Percentiles rank a stretch among this genome's conserved stretches.
phyloP scores from a whole-genome alignment of 768 basidiomycete species.

The Macrolepiota dolichaula region DNA sequence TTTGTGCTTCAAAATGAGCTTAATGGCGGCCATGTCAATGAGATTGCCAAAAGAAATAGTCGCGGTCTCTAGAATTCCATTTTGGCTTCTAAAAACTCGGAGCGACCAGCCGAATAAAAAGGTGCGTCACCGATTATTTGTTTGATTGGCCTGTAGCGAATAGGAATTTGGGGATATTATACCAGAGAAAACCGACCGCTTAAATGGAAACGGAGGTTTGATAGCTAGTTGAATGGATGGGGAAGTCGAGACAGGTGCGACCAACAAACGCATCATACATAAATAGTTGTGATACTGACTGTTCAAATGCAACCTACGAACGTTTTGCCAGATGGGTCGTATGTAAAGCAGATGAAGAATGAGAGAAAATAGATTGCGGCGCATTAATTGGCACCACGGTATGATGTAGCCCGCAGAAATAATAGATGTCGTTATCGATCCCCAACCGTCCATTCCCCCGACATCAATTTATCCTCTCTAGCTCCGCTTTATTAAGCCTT shows the following conservation, averaged over 20 bases:
- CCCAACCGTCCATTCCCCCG: constrained; percentile 17
- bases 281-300: too few relatives aligned
- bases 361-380: background rate
- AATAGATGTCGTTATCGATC: constrained; percentile 24
- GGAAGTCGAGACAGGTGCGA: background rate
- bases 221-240: background rate
- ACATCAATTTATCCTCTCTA: constrained; percentile 21
- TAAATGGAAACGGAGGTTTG: too few relatives aligned
- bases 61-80: too few relatives aligned
- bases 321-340: background rate
- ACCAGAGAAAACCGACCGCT: background rate
- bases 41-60: too few relatives aligned
- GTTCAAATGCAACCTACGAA: too few relatives aligned
- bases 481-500: constrained; percentile 13
- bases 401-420: background rate
- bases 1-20: background rate
- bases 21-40: background rate
- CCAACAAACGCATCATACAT: background rate
- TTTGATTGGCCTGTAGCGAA: background rate
- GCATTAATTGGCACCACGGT: background rate
- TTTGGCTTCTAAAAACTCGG: too few relatives aligned
- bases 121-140: background rate
- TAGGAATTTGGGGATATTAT: background rate
- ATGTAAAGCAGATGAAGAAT: too few relatives aligned
- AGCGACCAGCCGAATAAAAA: background rate